These are phyloP conservation scores for Neoarthrinium moseri DNA, from an alignment of 2,329 filamentous ascomycete species.

Conservation along the genomic window DNA sequence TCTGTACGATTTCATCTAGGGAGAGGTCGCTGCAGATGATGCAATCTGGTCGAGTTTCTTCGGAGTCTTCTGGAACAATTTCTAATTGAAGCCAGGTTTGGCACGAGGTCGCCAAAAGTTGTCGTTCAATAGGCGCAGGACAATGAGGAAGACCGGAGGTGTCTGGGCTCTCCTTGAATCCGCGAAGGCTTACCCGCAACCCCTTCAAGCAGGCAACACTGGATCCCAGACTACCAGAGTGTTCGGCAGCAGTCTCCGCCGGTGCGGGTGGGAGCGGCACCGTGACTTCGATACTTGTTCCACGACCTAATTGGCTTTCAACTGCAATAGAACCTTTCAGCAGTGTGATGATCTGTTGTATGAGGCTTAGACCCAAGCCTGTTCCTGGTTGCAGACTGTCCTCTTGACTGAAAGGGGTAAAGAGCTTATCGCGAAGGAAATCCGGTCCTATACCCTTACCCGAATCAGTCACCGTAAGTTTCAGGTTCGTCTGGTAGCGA, in stretches of 20 bases:
- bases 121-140: slow-evolving; percentile 10
- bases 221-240: not conserved
- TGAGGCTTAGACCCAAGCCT: slow-evolving; percentile 65
- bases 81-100: slow-evolving; percentile 31
- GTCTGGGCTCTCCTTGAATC: slow-evolving; percentile 13
- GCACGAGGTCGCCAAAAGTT: slow-evolving; percentile 25
- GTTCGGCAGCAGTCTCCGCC: not conserved
- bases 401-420: slow-evolving; percentile 65
- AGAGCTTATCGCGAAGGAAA: slow-evolving; percentile 59
- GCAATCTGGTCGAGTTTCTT: slow-evolving; percentile 16
- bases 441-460: slow-evolving; percentile 65
- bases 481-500: slow-evolving; percentile 4
- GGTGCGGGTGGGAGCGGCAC: slow-evolving; percentile 29
- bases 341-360: slow-evolving; percentile 48
- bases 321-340: slow-evolving; percentile 17
- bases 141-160: not conserved
- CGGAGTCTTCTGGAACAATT: slow-evolving; percentile 12
- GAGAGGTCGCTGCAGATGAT: slow-evolving; percentile 20
- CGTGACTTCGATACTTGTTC: slow-evolving; percentile 33
- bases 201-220: slow-evolving; percentile 11
- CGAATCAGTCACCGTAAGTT: slow-evolving; percentile 45
- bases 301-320: slow-evolving; percentile 16
- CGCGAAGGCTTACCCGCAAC: slow-evolving; percentile 25
- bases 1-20: slow-evolving; percentile 13
- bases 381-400: slow-evolving; percentile 58